phyloP scores from a whole-genome alignment of 495 filamentous ascomycete species.

The Tuber calosporum region DNA sequence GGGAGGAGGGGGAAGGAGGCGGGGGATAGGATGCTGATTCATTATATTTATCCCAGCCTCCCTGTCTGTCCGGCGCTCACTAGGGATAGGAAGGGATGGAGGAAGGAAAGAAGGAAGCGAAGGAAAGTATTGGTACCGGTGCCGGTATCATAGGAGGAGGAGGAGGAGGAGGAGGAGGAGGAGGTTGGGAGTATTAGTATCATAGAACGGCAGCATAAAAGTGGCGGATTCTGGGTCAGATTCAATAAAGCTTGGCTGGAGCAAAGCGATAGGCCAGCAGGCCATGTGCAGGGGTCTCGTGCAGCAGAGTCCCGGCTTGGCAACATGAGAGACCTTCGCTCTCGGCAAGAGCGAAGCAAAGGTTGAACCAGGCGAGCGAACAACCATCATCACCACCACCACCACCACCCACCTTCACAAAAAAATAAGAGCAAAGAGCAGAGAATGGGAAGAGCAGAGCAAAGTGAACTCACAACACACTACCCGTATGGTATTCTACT shows the following conservation, averaged over 20 bases:
- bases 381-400: not conserved
- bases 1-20: not conserved
- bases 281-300: conserved; percentile 21
- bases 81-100: too few relatives aligned
- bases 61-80: too few relatives aligned
- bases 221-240: not conserved
- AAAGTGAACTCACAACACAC: not conserved
- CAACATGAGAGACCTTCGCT: conserved; percentile 17
- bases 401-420: not conserved
- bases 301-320: conserved; percentile 31
- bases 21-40: too few relatives aligned
- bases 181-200: not conserved
- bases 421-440: not conserved
- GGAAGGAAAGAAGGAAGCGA: not conserved
- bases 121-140: not conserved
- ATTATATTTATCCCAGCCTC: too few relatives aligned
- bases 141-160: not conserved
- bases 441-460: not conserved
- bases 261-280: conserved; percentile 25
- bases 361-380: not conserved
- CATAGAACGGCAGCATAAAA: not conserved
- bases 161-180: too few relatives aligned
- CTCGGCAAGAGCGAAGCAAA: conserved; percentile 7
- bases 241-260: conserved; percentile 23
- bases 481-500: not conserved